Base-by-base conservation (phyloP, 352 stramenopile species). In the Phytophthora colocasiae region DNA sequence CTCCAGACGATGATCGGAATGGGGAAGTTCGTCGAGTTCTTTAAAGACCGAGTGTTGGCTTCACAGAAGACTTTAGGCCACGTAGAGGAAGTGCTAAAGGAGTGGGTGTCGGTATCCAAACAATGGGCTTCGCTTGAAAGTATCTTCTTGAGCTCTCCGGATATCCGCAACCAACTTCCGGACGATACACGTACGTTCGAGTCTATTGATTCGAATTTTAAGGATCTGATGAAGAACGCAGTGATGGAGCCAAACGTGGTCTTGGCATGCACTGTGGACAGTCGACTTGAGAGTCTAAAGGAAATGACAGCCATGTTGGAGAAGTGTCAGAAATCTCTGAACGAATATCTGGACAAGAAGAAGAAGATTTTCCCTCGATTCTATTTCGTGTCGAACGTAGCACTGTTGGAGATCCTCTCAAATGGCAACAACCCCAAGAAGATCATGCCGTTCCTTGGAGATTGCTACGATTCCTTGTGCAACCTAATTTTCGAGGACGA, bases 391-490 rank as follows among this genome's bases (percentile, higher is more conserved):
- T 96, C 89, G 55, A 96, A 95, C 40, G 87, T 95, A 15, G 87
- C 89, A 39, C 69, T 96, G 46, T 69, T 96, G 12, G 89, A 96
- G 64, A 96, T 96, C 47, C 58, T 96, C 2, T 94, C 82, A 7
- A 96, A 96, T n/a, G 89, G 89, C 41, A 96, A 96, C 66, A 98
- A 98, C 62, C 97, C 97, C 2, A 97, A 97, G 63, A 98, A 98
- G 75, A 98, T 99, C 76, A 98, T 99, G 90, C 93, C 93, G 14
- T 99, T 99, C 68, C 78, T 99, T 7, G 92, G 94, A 12, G 96
- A 99, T 75, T 99, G 97, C 80, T 99, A 99, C 63, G 97, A 99
- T 74, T 97, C 97, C 12, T 75, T 99, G 4, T 97, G 82, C 26
- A 78, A 96, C 51, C 64, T 95, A 11, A 68, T 89, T 24, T 96